Conservation (phyloP, 2,329 filamentous ascomycete species). For the Colletotrichum higginsianum region DNA sequence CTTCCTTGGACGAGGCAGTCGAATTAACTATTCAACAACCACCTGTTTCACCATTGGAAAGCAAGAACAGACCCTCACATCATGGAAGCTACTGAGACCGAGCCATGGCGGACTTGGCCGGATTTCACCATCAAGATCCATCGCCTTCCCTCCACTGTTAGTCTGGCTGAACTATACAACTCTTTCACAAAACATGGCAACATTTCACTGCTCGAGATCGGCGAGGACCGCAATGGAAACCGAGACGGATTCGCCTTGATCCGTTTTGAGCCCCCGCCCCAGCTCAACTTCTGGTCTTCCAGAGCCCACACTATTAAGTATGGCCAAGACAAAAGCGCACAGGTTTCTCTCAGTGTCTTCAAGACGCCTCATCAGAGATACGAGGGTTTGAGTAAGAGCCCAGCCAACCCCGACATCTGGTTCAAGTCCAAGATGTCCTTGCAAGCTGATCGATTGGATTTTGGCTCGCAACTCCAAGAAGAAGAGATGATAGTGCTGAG, state of each 20-base stretch:
- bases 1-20: no score
- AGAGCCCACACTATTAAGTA: constrained; percentile 47
- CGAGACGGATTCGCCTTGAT: constrained; percentile 62
- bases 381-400: constrained; percentile 47
- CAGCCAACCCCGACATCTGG: constrained; percentile 48
- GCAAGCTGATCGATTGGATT: constrained; percentile 65
- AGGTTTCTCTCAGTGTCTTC: constrained; percentile 6
- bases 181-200: constrained; percentile 67
- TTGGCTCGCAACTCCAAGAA: constrained; percentile 72
- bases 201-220: constrained; percentile 71
- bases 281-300: constrained; percentile 65
- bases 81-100: neutral
- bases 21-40: no score
- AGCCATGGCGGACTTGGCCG: constrained; percentile 53
- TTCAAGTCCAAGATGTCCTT: constrained; percentile 58
- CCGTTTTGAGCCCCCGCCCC: constrained; percentile 71
- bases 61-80: neutral
- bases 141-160: constrained; percentile 47
- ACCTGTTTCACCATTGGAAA: neutral
- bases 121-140: constrained; percentile 46
- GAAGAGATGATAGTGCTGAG: constrained; percentile 73
- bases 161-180: constrained; percentile 63
- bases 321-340: constrained; percentile 5
- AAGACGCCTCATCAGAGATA: constrained; percentile 2
- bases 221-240: constrained; percentile 58